A percentile compares a stretch with the other conserved stretches of the same genome.
Evolutionary conservation across 768 basidiomycete species (phyloP).

Genomic region (Chlorophyllum brunneum): DNA sequence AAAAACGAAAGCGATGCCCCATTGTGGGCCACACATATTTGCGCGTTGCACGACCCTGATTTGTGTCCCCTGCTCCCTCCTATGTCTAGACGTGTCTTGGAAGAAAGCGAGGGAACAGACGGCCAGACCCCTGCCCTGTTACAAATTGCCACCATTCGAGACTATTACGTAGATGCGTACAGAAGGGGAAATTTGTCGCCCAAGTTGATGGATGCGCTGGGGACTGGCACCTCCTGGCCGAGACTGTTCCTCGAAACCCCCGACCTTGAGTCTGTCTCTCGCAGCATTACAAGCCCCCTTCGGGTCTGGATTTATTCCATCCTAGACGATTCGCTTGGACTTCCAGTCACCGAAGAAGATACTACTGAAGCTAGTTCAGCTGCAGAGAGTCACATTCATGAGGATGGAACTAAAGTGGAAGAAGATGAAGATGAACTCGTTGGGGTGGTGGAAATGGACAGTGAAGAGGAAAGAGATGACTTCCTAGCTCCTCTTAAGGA

Average conservation of each 20-base stretch:
- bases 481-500: conserved; percentile 67
- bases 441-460: conserved; percentile 63
- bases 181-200: conserved; percentile 54
- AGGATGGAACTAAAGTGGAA: conserved; percentile 18
- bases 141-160: conserved; percentile 30
- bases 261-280: conserved; percentile 62
- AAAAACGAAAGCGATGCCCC: conserved; percentile 42
- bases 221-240: conserved; percentile 66
- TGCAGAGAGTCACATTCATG: conserved; percentile 6
- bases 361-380: background rate
- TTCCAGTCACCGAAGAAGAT: conserved; percentile 33
- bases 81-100: conserved; percentile 44
- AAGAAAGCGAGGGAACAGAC: conserved; percentile 26
- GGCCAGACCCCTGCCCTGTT: conserved; percentile 29
- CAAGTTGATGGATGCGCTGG: conserved; percentile 55
- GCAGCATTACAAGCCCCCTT: conserved; percentile 60
- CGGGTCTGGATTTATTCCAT: conserved; percentile 66
- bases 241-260: conserved; percentile 75
- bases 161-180: conserved; percentile 60
- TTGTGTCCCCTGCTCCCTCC: conserved; percentile 51
- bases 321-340: conserved; percentile 62
- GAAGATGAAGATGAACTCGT: conserved; percentile 59
- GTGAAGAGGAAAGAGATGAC: conserved; percentile 50
- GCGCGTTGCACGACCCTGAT: conserved; percentile 57
- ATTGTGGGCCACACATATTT: conserved; percentile 54